These are phyloP conservation scores for Xylariales sp. DNA, from an alignment of 2,329 filamentous ascomycete genomes.

Conservation along the genomic window DNA sequence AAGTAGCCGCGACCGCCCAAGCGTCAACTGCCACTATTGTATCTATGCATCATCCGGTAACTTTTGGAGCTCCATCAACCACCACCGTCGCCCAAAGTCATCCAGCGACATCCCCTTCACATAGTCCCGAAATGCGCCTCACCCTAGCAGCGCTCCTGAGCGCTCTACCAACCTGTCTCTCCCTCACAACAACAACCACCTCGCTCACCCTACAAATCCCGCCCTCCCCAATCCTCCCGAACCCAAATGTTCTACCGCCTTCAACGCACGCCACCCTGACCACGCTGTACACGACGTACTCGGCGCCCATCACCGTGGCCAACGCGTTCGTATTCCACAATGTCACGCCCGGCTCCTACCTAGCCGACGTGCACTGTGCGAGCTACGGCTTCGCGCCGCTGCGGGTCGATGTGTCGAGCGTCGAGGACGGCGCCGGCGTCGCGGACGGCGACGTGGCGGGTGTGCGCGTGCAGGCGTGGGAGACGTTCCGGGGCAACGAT, in stretches of 20 bases:
- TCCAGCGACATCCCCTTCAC: too few relatives aligned
- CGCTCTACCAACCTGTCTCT: conserved; percentile 17
- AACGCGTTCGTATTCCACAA: conserved; percentile 75
- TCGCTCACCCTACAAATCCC: conserved; percentile 43
- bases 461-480: conserved; percentile 62
- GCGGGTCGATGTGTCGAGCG: conserved; percentile 63
- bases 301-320: conserved; percentile 60
- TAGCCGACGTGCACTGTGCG: conserved; percentile 73
- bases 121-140: conserved; percentile 25
- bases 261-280: conserved; percentile 61
- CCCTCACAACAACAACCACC: conserved; percentile 22
- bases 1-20: background rate
- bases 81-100: too few relatives aligned
- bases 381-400: conserved; percentile 74
- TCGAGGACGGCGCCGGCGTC: conserved; percentile 30
- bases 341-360: conserved; percentile 68
- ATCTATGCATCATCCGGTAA: background rate
- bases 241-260: conserved; percentile 54
- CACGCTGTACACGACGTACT: conserved; percentile 31
- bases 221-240: conserved; percentile 32
- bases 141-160: conserved; percentile 28
- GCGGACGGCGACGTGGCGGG: conserved; percentile 20
- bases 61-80: too few relatives aligned
- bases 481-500: conserved; percentile 83
- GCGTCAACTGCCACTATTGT: conserved; percentile 7